Evolutionary conservation across 306 rosid species (phyloP), one percentile per base, ranked within the genome.

Genomic region (Corylus avellana): DNA sequence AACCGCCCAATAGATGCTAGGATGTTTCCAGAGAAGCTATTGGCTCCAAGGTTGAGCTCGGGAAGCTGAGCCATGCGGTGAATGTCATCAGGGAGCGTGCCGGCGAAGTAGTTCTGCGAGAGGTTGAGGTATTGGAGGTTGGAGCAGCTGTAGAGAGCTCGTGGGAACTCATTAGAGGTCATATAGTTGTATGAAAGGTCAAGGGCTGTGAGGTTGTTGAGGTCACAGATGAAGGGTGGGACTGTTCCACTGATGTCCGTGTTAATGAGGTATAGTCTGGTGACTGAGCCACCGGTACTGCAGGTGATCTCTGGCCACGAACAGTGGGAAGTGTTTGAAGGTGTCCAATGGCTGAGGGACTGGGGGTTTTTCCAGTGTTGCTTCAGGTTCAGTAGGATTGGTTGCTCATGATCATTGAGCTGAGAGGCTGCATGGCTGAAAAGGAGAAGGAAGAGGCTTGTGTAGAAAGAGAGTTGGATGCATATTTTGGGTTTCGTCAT

Each of bases 171-270:
- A 5, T 42, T 42, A 5, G 46, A 42, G 8, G 46, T 6, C 46
- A 42, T 5, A 5, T 0, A 74, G 74, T 91, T 90, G 5, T 4
- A 0, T 16, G 37, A 69, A 78, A 88, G 83, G 70, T 87, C 70
- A 73, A 93, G 77, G 39, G 22, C 49, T 46, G 87, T 80, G 77
- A 93, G 94, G 18, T 90, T 93, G 54, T 46, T 82, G 74, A 93
- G 92, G 58, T 90, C 90, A 81, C 92, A 93, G 27, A 93, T 57
- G 87, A 91, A 90, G 75, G 87, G 8, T 8, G 98, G 98, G n/a
- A 93, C 54, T 11, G 44, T 88, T 32, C 62, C 74, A 63, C 64
- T 76, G 5, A 4, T 6, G 54, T 58, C n/a, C 11, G 0, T 37
- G 6, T 37, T 5, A 0, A 1, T 0, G 9, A 93, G 62, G 16